Evolutionary conservation across 2,329 filamentous ascomycete species (phyloP).

Genomic region (Emergomyces africanus): DNA sequence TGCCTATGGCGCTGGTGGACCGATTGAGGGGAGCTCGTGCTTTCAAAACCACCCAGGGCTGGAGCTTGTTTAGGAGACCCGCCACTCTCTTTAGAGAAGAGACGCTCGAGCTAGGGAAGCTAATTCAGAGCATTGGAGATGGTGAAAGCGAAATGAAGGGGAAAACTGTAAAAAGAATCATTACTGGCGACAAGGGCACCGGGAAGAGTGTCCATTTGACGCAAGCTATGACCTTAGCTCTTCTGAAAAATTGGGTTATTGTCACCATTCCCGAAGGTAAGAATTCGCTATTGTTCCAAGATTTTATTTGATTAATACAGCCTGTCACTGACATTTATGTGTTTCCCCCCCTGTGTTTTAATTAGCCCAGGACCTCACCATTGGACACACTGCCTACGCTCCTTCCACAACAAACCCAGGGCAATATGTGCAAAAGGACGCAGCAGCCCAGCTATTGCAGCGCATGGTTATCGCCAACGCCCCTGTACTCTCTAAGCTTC

Average conservation of each 20-base stretch:
- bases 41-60: constrained; percentile 82
- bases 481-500: constrained; percentile 44
- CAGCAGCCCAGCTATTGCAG: constrained; percentile 60
- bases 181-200: constrained; percentile 59
- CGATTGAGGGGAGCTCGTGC: constrained; percentile 71
- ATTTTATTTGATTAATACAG: background rate
- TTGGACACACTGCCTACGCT: constrained; percentile 68
- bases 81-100: constrained; percentile 67
- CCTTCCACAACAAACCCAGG: constrained; percentile 44
- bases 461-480: constrained; percentile 62
- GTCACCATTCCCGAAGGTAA: constrained; percentile 80
- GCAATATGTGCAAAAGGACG: constrained; percentile 65
- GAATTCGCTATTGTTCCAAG: constrained; percentile 12
- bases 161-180: constrained; percentile 42
- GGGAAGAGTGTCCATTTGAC: constrained; percentile 82
- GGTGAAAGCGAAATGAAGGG: constrained; percentile 20
- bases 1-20: constrained; percentile 61
- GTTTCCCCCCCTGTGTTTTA: background rate
- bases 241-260: constrained; percentile 77
- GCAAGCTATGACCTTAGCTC: constrained; percentile 70
- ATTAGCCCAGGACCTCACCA: constrained; percentile 65
- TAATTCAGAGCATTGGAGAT: constrained; percentile 45
- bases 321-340: background rate
- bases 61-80: constrained; percentile 73
- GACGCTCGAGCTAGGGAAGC: constrained; percentile 56